Percentiles rank a stretch among this genome's conserved stretches.
phyloP scores from a whole-genome alignment of 2,329 filamentous ascomycete genomes.

The Rhinocladiella similis region DNA sequence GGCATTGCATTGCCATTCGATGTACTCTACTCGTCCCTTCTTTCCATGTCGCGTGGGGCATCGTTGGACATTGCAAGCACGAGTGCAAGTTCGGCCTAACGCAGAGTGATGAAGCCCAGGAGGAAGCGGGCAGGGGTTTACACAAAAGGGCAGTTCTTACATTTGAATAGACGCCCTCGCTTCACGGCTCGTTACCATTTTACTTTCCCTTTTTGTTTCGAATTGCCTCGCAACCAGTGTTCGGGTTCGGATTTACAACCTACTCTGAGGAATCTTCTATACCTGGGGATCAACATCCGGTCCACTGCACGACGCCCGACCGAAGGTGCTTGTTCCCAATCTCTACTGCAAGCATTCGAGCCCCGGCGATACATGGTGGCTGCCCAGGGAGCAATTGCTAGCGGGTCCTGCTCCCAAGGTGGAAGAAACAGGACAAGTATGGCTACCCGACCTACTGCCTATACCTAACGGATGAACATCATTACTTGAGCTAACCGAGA shows the following conservation, averaged over 20 bases:
- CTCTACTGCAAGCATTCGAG: conserved; percentile 13
- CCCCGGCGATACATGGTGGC: conserved; percentile 9
- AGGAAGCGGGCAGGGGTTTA: conserved; percentile 6
- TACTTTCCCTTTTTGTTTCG: conserved; percentile 1
- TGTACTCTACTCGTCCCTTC: conserved; percentile 9
- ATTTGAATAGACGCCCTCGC: conserved; percentile 17
- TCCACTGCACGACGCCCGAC: conserved; percentile 1
- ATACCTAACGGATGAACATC: conserved; percentile 6
- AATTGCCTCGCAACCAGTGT: neutral
- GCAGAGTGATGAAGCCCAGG: conserved; percentile 3
- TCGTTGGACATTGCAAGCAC: neutral
- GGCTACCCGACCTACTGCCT: conserved; percentile 8
- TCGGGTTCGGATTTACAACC: neutral
- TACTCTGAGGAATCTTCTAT: neutral
- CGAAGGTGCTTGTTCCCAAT: conserved; percentile 5
- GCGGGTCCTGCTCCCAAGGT: conserved; percentile 18
- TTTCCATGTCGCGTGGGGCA: conserved; percentile 17
- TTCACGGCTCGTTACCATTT: conserved; percentile 1
- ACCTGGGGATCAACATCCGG: neutral
- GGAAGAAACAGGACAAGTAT: conserved; percentile 16
- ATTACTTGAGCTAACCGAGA: conserved; percentile 10
- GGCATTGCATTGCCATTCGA: conserved; percentile 15
- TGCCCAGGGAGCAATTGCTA: conserved; percentile 12
- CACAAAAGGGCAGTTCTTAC: conserved; percentile 6
- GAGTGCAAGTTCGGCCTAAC: conserved; percentile 7